These are phyloP conservation scores for Odontarrhena argentea DNA, from an alignment of 345 rosid genomes.

Conservation along the genomic window DNA sequence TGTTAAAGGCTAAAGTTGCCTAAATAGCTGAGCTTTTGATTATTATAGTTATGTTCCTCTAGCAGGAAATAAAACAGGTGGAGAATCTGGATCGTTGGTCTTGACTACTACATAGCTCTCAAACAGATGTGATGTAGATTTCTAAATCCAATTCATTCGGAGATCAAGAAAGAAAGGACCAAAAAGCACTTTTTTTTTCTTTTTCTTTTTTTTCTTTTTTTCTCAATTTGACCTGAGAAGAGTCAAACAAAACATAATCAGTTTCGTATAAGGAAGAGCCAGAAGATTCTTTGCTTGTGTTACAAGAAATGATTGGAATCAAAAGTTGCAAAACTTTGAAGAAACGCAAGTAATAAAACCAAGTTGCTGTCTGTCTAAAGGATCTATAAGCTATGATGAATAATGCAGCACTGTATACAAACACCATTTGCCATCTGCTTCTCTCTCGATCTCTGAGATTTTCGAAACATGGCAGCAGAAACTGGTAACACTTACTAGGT, in stretches of 20 bases:
- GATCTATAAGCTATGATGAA: conserved; percentile 11
- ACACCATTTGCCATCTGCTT: too few relatives aligned
- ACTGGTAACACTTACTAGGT: too few relatives aligned
- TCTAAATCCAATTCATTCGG: too few relatives aligned
- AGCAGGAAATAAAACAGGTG: conserved; percentile 51
- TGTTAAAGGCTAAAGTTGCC: too few relatives aligned
- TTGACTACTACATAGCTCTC: too few relatives aligned
- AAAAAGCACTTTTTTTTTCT: too few relatives aligned
- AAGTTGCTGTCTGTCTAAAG: conserved; percentile 1
- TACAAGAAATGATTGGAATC: conserved; percentile 12
- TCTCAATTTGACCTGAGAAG: too few relatives aligned
- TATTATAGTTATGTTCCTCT: conserved; percentile 38
- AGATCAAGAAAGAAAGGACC: too few relatives aligned
- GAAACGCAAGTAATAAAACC: conserved; percentile 7
- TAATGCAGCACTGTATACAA: not conserved
- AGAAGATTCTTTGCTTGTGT: conserved; percentile 24
- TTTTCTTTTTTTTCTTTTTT: too few relatives aligned
- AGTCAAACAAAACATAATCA: too few relatives aligned
- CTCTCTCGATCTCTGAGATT: not conserved
- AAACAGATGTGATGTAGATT: too few relatives aligned
- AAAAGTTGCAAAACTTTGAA: not conserved
- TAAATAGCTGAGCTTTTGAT: not conserved
- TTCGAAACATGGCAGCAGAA: conserved; percentile 17
- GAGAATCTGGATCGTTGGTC: not conserved
- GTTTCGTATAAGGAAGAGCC: not conserved